These are phyloP conservation scores for Calocera viscosa DNA, from an alignment of 768 basidiomycete genomes.

Conservation along the genomic window DNA sequence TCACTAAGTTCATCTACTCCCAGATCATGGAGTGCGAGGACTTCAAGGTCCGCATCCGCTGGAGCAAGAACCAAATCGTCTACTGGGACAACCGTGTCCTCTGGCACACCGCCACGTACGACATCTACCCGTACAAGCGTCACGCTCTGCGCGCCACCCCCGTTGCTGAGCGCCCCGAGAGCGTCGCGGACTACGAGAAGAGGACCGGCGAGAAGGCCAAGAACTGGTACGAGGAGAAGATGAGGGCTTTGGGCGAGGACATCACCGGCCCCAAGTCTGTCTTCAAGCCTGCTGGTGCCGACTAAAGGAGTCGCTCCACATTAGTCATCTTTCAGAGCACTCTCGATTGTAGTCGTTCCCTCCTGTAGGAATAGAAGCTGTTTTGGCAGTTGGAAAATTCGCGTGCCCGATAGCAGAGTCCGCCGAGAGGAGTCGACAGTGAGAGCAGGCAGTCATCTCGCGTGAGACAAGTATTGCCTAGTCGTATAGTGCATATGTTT, in stretches of 20 bases:
- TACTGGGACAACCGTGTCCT: slow-evolving; percentile 29
- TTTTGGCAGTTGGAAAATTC: not conserved
- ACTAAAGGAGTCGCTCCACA: not conserved
- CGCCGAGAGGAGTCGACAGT: too few species aligned
- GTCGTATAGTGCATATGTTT: too few species aligned
- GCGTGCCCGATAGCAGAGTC: too few species aligned
- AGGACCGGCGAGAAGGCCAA: slow-evolving; percentile 22
- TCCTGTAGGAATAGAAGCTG: not conserved
- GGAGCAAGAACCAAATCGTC: slow-evolving; percentile 25
- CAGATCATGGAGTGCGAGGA: slow-evolving; percentile 23
- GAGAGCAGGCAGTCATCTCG: too few species aligned
- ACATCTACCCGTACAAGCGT: slow-evolving; percentile 30
- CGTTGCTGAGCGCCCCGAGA: slow-evolving; percentile 26
- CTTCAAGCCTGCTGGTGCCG: slow-evolving; percentile 6
- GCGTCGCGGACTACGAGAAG: slow-evolving; percentile 26
- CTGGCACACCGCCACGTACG: slow-evolving; percentile 30
- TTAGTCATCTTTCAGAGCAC: not conserved
- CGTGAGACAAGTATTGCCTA: too few species aligned
- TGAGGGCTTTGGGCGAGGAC: slow-evolving; percentile 22
- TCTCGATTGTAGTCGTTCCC: not conserved
- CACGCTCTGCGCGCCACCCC: slow-evolving; percentile 28
- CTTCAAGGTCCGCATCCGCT: slow-evolving; percentile 30
- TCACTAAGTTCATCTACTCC: slow-evolving; percentile 27
- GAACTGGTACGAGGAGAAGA: slow-evolving; percentile 26
- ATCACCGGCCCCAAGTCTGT: not conserved